These are phyloP conservation scores for Conidiobolus coronatus DNA, from an alignment of 371 early-diverging fungal genomes.

Conservation along the genomic window DNA sequence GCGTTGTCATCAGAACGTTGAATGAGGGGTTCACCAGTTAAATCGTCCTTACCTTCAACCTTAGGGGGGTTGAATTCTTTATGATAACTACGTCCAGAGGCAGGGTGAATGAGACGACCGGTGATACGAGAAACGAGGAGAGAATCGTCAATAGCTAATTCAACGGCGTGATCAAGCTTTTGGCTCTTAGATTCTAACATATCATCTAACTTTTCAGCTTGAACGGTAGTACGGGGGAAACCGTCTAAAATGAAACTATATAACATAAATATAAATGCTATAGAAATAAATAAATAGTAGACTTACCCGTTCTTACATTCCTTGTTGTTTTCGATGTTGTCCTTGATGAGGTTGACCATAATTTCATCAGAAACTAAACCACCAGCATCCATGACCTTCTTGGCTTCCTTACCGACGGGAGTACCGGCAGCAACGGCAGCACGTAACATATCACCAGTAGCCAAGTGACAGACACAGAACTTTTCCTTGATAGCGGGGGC, in stretches of 20 bases:
- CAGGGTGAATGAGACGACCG: slow-evolving; percentile 82
- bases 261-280: neutral
- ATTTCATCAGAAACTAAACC: slow-evolving; percentile 95
- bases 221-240: slow-evolving; percentile 96
- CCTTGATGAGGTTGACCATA: slow-evolving; percentile 89
- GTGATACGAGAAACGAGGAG: slow-evolving; percentile 89
- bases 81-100: slow-evolving; percentile 94
- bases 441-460: slow-evolving; percentile 98
- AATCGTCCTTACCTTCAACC: slow-evolving; percentile 71
- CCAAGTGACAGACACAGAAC: slow-evolving; percentile 90
- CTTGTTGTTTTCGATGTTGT: slow-evolving; percentile 73
- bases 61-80: slow-evolving; percentile 91
- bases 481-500: slow-evolving; percentile 83
- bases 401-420: slow-evolving; percentile 78
- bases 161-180: slow-evolving; percentile 75
- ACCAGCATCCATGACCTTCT: slow-evolving; percentile 96
- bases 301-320: slow-evolving; percentile 77
- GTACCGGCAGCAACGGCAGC: slow-evolving; percentile 85
- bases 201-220: slow-evolving; percentile 94
- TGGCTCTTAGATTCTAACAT: slow-evolving; percentile 69
- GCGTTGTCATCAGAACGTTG: slow-evolving; percentile 96
- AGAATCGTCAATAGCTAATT: slow-evolving; percentile 80
- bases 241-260: slow-evolving; percentile 96
- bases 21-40: slow-evolving; percentile 91
- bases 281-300: neutral